Base-by-base conservation (phyloP, 2,329 filamentous ascomycete genomes). In the Taxawa tesnikishii region DNA sequence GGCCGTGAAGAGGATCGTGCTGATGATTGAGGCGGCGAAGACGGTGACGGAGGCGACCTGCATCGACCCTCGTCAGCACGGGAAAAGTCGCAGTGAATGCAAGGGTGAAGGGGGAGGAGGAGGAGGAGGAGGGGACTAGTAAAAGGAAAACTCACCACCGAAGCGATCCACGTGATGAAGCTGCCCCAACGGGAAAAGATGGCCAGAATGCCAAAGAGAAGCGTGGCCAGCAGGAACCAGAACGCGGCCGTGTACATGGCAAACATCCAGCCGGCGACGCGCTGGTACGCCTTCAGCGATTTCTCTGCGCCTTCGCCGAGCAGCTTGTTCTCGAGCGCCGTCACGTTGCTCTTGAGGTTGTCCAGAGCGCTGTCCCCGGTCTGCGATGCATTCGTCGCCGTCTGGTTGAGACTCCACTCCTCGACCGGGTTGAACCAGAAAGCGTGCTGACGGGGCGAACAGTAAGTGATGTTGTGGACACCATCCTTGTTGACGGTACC, bases 111-210 rank as follows among this genome's bases (percentile, higher is more conserved):
- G n/a, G n/a, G n/a, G n/a, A n/a, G n/a, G n/a, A 54, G 26, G 61
- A 39, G 28, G 12, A 19, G 13, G n/a, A n/a, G n/a, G n/a, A n/a
- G n/a, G n/a, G n/a, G n/a, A n/a, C n/a, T n/a, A 29, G 11, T 54
- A 25, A 60, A 40, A 28, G 12, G 16, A 15, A 63, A 59, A 50
- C 79, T 67, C 49, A 87, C 60, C 28, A 69, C 62, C 14, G 81
- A 75, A 39, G 90, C 61, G 38, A 96, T 61, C 56, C 79, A 92
- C 26, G 83, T 92, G 37, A 84, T 58, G 55, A 90, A 83, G 32
- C 81, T 85, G 31, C 88, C 75, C 61, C 73, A 76, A 42, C 84
- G 75, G 39, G 78, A 84, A 70, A 79, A 93, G 56, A 82, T 79
- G 41, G 85, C 79, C 41, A 88, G 78, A 50, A 93, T 63, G 39